Conservation (phyloP, 257 asterid genomes). For the Mentha longifolia region DNA sequence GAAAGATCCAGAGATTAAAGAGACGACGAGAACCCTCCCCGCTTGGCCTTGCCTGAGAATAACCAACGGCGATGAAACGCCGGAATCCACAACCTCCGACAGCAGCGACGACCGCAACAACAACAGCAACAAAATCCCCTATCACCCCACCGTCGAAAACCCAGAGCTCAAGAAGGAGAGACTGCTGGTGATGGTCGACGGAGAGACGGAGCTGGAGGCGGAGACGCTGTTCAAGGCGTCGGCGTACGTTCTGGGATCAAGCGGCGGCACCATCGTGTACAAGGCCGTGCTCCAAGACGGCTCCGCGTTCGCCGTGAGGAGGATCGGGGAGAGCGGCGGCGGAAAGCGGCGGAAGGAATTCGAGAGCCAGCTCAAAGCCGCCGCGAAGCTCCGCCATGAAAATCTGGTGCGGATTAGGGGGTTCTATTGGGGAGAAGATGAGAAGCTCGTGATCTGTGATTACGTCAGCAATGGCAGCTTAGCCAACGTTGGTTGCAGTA, state of each 20-base stretch:
- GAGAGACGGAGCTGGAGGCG: constrained; percentile 63
- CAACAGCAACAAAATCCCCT: neutral
- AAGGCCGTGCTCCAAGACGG: constrained; percentile 90
- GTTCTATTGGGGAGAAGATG: constrained; percentile 88
- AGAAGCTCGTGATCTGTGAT: constrained; percentile 85
- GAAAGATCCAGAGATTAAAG: constrained; percentile 47
- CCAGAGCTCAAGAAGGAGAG: constrained; percentile 38
- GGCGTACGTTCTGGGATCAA: constrained; percentile 84
- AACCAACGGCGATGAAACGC: constrained; percentile 56
- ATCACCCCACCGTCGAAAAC: constrained; percentile 18
- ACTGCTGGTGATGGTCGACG: constrained; percentile 78
- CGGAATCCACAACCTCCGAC: constrained; percentile 65
- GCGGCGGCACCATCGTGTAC: constrained; percentile 70
- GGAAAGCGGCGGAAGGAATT: constrained; percentile 62
- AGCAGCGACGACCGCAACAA: neutral
- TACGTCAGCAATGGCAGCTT: constrained; percentile 85
- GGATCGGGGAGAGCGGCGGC: constrained; percentile 78
- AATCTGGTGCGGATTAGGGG: constrained; percentile 79
- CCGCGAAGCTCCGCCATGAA: constrained; percentile 71
- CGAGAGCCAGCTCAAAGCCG: constrained; percentile 63
- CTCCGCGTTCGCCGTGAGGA: constrained; percentile 73
- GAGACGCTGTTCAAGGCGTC: constrained; percentile 85
- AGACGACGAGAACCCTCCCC: constrained; percentile 36
- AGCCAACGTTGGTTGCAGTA: constrained; percentile 86
- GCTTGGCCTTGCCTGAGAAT: constrained; percentile 64